Conservation (phyloP, 495 filamentous ascomycete species). For the Penicillium lividum region DNA sequence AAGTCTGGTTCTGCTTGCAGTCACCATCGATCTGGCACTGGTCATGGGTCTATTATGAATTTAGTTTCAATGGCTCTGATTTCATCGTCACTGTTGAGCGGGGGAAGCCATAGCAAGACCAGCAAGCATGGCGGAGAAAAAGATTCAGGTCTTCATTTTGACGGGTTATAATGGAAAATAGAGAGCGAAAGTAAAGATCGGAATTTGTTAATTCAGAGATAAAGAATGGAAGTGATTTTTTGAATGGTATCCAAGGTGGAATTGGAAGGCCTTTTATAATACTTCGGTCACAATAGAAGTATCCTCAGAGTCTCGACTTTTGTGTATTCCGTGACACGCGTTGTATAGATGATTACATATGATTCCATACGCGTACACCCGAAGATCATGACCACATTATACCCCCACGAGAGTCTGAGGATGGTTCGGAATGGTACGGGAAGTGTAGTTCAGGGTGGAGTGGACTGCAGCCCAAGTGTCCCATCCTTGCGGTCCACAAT, state of each 20-base stretch:
- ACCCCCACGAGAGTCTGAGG: too few species aligned
- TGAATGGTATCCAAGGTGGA: neutral
- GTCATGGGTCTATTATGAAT: neutral
- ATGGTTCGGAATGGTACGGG: too few species aligned
- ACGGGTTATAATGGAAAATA: neutral
- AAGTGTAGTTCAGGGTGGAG: too few species aligned
- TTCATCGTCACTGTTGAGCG: neutral
- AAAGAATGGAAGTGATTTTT: neutral
- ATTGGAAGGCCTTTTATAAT: neutral
- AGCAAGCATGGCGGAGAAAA: slow-evolving; percentile 14
- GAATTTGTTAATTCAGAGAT: neutral
- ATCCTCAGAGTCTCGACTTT: neutral
- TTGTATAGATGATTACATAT: slow-evolving; percentile 3
- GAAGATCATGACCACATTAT: too few species aligned
- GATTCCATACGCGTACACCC: slow-evolving; percentile 6
- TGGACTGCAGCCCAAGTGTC: too few species aligned
- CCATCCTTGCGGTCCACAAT: too few species aligned
- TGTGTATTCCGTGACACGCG: slow-evolving; percentile 11
- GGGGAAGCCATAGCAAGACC: slow-evolving; percentile 13
- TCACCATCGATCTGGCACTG: slow-evolving; percentile 11
- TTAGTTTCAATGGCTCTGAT: neutral
- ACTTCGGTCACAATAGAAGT: too few species aligned
- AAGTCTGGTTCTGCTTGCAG: slow-evolving; percentile 12
- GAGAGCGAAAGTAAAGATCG: slow-evolving; percentile 2
- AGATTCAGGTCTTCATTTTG: slow-evolving; percentile 9